Evolutionary conservation across 306 rosid genomes (phyloP), one percentile per base, ranked within the genome.

Genomic region (Styphnolobium japonicum): DNA sequence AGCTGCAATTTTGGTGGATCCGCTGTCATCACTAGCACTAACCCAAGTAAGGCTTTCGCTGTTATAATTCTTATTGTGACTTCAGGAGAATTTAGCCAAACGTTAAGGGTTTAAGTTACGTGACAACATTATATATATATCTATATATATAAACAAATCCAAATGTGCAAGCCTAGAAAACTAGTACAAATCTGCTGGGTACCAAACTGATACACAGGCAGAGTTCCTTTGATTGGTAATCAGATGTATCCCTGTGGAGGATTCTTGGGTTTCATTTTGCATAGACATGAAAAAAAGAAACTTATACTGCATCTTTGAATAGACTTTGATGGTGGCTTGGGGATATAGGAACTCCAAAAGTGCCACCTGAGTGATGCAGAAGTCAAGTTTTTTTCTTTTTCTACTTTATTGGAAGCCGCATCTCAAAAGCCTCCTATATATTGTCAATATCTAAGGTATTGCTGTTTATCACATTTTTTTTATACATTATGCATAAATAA

Each of bases 1-100:
- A 87, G 97, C 85, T 92, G 97, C 83, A 90, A 87, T 70, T 92
- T 92, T 87, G 95, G 82, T 74, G 95, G 95, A 66, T 58, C 85
- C 67, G 97, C 97, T 74, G 84, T 92, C 1, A 64, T 86, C 51
- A 92, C 95, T 42, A 92, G 84, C 87, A 90, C 89, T 71, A 82
- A 90, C 42, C 97, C 97, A 83, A 92, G 97, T 92, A 87, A 89
- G 89, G 4, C 19, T 75, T 49, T 34, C 25, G 4, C 4, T 65
- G 7, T 4, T 64, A 29, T 29, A 0, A 5, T 27, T 15, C 8
- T 51, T 29, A 75, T 5, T 48, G 11, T 69, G 16, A 15, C 7
- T n/a, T n/a, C n/a, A n/a, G n/a, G n/a, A n/a, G n/a, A n/a, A n/a
- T n/a, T n/a, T n/a, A n/a, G n/a, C n/a, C n/a, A n/a, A n/a, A n/a